Conservation (phyloP, 495 filamentous ascomycete genomes). For the Annulohypoxylon bovei region DNA sequence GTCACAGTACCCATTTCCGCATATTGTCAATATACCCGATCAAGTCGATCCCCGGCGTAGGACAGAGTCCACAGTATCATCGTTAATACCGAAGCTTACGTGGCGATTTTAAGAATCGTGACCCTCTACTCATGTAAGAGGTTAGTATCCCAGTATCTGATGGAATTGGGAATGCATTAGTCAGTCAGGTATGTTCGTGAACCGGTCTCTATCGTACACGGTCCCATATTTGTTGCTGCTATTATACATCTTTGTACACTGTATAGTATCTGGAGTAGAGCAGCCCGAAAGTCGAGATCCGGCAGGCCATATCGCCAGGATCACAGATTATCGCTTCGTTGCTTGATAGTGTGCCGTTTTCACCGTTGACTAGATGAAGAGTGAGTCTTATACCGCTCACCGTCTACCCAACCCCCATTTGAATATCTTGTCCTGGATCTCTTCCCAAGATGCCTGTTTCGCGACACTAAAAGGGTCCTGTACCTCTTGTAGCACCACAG, state of each 20-base stretch:
- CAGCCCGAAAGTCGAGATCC: neutral
- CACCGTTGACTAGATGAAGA: neutral
- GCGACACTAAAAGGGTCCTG: conserved; percentile 62
- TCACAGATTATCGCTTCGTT: neutral
- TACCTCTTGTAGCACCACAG: conserved; percentile 90
- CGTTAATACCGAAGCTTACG: conserved; percentile 18
- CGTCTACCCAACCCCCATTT: conserved; percentile 80
- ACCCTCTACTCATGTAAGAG: neutral
- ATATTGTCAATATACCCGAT: conserved; percentile 16
- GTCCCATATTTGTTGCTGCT: conserved; percentile 15
- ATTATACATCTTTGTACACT: conserved; percentile 33
- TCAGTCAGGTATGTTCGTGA: conserved; percentile 26
- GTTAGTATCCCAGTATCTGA: neutral
- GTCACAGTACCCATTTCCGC: neutral
- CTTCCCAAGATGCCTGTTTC: conserved; percentile 78
- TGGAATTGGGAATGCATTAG: conserved; percentile 4
- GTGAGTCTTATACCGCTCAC: conserved; percentile 19
- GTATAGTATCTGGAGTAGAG: neutral
- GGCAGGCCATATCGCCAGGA: conserved; percentile 3
- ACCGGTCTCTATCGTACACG: conserved; percentile 23
- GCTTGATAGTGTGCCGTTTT: neutral
- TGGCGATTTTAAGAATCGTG: conserved; percentile 2
- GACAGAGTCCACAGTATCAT: conserved; percentile 8
- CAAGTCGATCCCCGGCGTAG: conserved; percentile 10
- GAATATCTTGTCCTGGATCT: conserved; percentile 86